A percentile compares a stretch with the other conserved stretches of the same genome.
These are phyloP conservation scores for Carpinus fangiana DNA, from an alignment of 306 rosid species.

Conservation along the genomic window DNA sequence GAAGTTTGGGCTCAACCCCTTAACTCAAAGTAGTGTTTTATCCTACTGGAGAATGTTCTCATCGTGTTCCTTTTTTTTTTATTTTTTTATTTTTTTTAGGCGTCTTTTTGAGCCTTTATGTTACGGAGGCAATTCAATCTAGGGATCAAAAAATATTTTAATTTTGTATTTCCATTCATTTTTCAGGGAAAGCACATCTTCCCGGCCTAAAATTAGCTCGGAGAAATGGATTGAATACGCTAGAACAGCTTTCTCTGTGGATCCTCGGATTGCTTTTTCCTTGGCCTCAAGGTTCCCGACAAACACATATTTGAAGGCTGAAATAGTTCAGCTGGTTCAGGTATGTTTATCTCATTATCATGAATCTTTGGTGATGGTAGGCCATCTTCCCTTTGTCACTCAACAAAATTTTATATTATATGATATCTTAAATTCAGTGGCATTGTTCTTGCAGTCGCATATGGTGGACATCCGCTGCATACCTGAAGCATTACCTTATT, in stretches of 20 bases:
- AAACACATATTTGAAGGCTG: conserved; percentile 73
- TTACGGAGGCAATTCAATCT: background rate
- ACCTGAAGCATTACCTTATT: conserved; percentile 95
- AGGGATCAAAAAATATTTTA: background rate
- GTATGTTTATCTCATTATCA: conserved; percentile 31
- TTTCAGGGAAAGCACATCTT: conserved; percentile 64
- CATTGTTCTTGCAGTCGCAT: conserved; percentile 59
- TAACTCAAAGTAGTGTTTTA: conserved; percentile 65
- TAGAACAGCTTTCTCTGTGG: conserved; percentile 93
- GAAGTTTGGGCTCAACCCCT: conserved; percentile 98
- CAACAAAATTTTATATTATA: conserved; percentile 28
- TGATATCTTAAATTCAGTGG: conserved; percentile 11
- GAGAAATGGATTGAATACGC: conserved; percentile 90
- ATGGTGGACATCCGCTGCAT: conserved; percentile 80
- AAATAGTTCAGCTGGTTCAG: conserved; percentile 91
- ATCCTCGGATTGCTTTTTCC: conserved; percentile 83
- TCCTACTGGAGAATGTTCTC: background rate
- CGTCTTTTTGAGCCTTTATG: background rate
- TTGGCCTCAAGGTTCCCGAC: conserved; percentile 84
- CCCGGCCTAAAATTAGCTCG: conserved; percentile 70
- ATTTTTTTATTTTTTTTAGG: background rate
- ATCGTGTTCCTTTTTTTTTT: background rate
- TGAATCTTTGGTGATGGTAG: conserved; percentile 7
- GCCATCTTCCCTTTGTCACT: conserved; percentile 13
- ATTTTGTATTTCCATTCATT: conserved; percentile 20